Evolutionary conservation across 2,329 filamentous ascomycete species (phyloP), one percentile per base, ranked within the genome.

Genomic region (Cryphonectria naterciae): DNA sequence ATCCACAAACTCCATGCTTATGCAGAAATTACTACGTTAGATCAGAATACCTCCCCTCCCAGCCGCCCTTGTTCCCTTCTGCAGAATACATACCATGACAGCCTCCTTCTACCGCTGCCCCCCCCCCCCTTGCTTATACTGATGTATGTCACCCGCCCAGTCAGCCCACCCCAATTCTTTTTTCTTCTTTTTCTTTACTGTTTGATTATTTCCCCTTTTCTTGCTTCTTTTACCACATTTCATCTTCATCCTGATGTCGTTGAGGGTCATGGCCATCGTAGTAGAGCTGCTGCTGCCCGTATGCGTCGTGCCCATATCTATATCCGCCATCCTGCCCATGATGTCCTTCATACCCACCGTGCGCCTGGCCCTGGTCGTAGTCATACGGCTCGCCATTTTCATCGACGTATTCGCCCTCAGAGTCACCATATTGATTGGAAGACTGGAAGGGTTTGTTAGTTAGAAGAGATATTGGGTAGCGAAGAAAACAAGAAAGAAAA

Each of bases 381-480:
- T 80, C 78, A 67, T 79, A 81, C 15, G 77, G 77, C 67, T 80
- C 78, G 2, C 77, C 74, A 65, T 73, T 69, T 64, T 80, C 78
- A 68, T 80, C 79, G 32, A 79, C 74, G 56, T 81, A 80, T 43
- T 79, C 71, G 49, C 76, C 76, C 43, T 76, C 73, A 6, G 74
- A 67, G 58, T 80, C 78, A 22, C 76, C 78, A 63, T 81, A 81
- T 41, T 77, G 75, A 60, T 74, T 76, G 54, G 75, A 70, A 28
- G 78, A 75, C 79, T 80, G 37, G 8, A 1, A 32, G 1, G 1
- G 25, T n/a, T 58, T n/a, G 62, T 72, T 68, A 71, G 62, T 72
- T 68, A 71, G 64, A 22, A 58, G 2, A 32, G 15, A 32, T 3
- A 0, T 25, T 15, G 28, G 28, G 41, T 39, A 22, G 4, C 4